Percentiles rank a stretch among this genome's conserved stretches.
These are phyloP conservation scores for Pythium sp. DNA, from an alignment of 352 stramenopile species.

Conservation along the genomic window DNA sequence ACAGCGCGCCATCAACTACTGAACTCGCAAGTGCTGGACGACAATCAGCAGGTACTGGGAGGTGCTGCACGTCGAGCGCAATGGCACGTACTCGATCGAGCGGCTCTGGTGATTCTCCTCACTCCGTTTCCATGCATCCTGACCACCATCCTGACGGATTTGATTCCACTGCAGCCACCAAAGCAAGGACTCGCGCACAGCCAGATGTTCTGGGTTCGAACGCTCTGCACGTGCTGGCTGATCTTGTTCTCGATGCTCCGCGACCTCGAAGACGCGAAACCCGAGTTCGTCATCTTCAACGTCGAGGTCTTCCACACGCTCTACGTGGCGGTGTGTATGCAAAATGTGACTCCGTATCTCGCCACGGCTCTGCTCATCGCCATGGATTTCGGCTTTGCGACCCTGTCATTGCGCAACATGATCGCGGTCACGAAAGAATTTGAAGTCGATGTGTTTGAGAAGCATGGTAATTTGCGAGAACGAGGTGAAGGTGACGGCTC, in stretches of 20 bases:
- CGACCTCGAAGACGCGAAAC: constrained; percentile 26
- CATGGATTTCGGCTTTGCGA: constrained; percentile 23
- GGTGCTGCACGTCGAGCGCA: constrained; percentile 12
- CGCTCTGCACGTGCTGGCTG: constrained; percentile 6
- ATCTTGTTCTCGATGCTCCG: constrained; percentile 5
- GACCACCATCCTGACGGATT: constrained; percentile 1
- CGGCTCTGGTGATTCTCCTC: constrained; percentile 15
- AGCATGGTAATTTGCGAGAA: background rate
- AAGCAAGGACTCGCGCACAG: constrained; percentile 2
- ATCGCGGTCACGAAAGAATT: background rate
- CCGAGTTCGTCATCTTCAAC: constrained; percentile 52
- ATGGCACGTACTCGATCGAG: constrained; percentile 10
- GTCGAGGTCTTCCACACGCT: constrained; percentile 49
- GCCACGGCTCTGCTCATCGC: constrained; percentile 30
- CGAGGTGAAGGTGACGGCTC: too few species aligned
- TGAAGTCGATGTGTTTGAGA: background rate
- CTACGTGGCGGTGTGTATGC: constrained; percentile 40
- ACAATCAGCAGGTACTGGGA: background rate
- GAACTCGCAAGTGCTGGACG: too few species aligned
- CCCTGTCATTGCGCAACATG: background rate
- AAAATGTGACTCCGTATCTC: constrained; percentile 21
- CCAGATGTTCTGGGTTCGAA: constrained; percentile 14
- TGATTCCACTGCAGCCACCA: constrained; percentile 7
- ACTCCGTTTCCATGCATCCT: constrained; percentile 11
- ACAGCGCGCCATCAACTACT: too few species aligned